Percentiles rank a stretch among this genome's conserved stretches.
Evolutionary conservation across 352 stramenopile species (phyloP).

Genomic region (Phytophthora agathidicida): DNA sequence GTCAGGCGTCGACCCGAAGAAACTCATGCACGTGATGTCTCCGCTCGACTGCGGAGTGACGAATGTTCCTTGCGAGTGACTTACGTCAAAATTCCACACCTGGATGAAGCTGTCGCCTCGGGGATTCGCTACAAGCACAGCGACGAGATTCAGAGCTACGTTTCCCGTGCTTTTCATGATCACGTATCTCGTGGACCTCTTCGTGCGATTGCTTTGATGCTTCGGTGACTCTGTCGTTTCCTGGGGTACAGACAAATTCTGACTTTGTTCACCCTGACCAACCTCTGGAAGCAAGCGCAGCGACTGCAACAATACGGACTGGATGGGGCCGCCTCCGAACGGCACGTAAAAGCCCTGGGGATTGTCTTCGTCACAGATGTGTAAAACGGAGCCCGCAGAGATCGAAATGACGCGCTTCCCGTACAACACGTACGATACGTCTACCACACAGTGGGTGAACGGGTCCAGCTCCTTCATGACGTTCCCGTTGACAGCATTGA

Average conservation of each 20-base stretch:
- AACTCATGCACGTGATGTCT: conserved; percentile 67
- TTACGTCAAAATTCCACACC: conserved; percentile 79
- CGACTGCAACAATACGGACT: conserved; percentile 67
- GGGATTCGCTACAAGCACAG: conserved; percentile 46
- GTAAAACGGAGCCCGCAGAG: conserved; percentile 57
- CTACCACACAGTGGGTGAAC: conserved; percentile 48
- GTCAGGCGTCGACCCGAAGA: conserved; percentile 48
- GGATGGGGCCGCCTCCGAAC: conserved; percentile 51
- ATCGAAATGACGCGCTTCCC: conserved; percentile 74
- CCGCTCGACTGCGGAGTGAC: conserved; percentile 30
- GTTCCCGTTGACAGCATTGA: conserved; percentile 82
- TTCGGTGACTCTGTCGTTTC: background rate
- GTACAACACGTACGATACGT: conserved; percentile 60
- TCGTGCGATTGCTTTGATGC: background rate
- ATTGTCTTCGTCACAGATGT: conserved; percentile 80
- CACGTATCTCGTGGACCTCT: conserved; percentile 39
- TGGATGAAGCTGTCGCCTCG: conserved; percentile 68
- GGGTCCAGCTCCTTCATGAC: conserved; percentile 85
- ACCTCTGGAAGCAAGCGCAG: conserved; percentile 53
- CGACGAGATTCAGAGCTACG: conserved; percentile 52
- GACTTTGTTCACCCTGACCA: background rate
- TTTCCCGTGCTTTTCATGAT: conserved; percentile 61
- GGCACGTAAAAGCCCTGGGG: conserved; percentile 73
- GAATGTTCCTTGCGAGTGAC: conserved; percentile 66
- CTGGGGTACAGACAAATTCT: too few relatives aligned